Evolutionary conservation across 768 basidiomycete species (phyloP).

Genomic region (Boletus coccyginus): DNA sequence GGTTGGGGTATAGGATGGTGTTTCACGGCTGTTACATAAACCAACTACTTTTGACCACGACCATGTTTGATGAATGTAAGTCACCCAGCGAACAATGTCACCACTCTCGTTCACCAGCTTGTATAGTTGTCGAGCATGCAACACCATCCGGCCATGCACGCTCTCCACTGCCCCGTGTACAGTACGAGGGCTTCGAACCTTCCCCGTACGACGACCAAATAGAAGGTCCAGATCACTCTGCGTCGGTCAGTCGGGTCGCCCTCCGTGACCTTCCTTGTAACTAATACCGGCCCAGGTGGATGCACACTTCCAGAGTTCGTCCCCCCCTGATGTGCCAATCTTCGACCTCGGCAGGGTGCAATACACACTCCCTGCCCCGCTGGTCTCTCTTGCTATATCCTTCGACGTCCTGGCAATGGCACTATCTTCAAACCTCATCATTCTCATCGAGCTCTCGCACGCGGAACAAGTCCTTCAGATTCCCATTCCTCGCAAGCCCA

Average conservation of each 20-base stretch:
- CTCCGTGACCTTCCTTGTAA: background rate
- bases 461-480: conserved; percentile 85
- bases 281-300: conserved; percentile 29
- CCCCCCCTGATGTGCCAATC: conserved; percentile 49
- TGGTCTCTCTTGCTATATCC: conserved; percentile 78
- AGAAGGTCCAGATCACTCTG: conserved; percentile 40
- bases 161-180: conserved; percentile 53
- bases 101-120: background rate
- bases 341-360: conserved; percentile 90
- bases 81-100: background rate
- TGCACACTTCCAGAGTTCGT: conserved; percentile 22
- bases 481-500: conserved; percentile 67
- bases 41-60: conserved; percentile 5
- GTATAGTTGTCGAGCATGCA: conserved; percentile 83
- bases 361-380: conserved; percentile 81
- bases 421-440: conserved; percentile 67
- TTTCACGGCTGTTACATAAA: too few species aligned
- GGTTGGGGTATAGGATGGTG: too few species aligned
- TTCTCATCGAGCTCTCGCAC: conserved; percentile 86
- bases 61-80: conserved; percentile 72
- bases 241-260: conserved; percentile 9
- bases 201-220: conserved; percentile 54
- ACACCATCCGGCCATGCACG: conserved; percentile 42
- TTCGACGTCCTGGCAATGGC: conserved; percentile 89
- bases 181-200: conserved; percentile 89